Evolutionary conservation across 129 eudicot species (phyloP).

Genomic region (Pittosporum tobira): DNA sequence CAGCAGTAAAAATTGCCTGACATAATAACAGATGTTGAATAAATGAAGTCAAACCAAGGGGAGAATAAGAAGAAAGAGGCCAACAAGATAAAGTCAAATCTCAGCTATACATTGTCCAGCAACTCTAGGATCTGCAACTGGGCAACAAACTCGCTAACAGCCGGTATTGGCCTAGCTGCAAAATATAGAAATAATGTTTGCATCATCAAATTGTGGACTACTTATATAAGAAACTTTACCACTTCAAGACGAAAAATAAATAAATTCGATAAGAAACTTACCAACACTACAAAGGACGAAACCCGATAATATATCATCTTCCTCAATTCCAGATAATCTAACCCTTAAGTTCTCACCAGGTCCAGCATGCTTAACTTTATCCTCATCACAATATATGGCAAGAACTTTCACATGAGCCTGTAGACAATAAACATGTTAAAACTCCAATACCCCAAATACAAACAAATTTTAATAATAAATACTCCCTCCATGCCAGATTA

Average conservation of each 20-base stretch:
- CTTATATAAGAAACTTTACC: neutral
- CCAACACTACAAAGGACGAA: constrained; percentile 63
- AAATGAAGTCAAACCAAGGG: too few relatives aligned
- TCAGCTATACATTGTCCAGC: constrained; percentile 56
- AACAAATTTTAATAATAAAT: too few relatives aligned
- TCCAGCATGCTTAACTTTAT: constrained; percentile 59
- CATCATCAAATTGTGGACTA: too few relatives aligned
- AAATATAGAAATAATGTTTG: too few relatives aligned
- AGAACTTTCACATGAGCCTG: constrained; percentile 78
- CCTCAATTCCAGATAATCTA: constrained; percentile 72
- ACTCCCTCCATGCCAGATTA: too few relatives aligned
- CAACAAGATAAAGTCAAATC: neutral
- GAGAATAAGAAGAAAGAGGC: neutral
- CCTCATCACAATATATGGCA: constrained; percentile 56
- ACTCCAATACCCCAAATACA: neutral
- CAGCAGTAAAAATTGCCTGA: constrained; percentile 86
- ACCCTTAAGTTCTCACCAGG: constrained; percentile 87
- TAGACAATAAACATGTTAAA: neutral
- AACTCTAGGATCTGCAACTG: constrained; percentile 77
- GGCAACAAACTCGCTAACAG: constrained; percentile 67
- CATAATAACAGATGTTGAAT: too few relatives aligned
- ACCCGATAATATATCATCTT: constrained; percentile 67
- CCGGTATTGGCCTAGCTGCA: constrained; percentile 73
- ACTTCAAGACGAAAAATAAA: neutral
- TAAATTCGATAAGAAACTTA: constrained; percentile 19